Evolutionary conservation across 139 green algal species (phyloP), one percentile per base, ranked within the genome.

Genomic region (Chlamydomonas schloesseri): DNA sequence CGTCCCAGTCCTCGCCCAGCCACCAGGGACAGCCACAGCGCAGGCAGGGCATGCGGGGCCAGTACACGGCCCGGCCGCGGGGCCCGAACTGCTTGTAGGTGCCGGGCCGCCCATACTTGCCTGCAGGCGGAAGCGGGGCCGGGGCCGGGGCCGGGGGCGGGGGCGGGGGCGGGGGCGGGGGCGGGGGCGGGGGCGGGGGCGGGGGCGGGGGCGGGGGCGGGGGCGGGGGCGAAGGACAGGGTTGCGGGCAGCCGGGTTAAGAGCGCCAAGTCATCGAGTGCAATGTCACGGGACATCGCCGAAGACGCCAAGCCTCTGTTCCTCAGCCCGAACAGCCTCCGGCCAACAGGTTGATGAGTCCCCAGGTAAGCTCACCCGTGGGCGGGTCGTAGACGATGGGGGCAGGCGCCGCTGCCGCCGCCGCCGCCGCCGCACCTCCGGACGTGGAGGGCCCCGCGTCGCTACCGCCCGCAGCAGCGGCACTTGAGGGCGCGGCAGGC

Each of bases 1-100:
- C 95, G 81, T 97, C 90, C 96, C 96, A 98, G 73, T 97, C 95
- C 60, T 97, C 96, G 9, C 93, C 94, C 21, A 92, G 84, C 95
- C 95, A 98, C 96, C 96, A 98, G 20, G 95, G 94, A 82, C 94
- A 97, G 18, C 96, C 96, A 77, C 96, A 98, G 33, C 81, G 83
- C 86, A 97, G 86, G 84, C 90, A 95, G 13, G 92, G 92, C 92
- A 94, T 95, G 23, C 92, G 89, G 0, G 94, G 94, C 93, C 93
- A 95, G 83, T 85, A 93, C 64, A 89, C 68, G 55, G 80, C 87
- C n/a, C 78, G 88, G 18, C 83, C 88, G 9, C 64, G 53, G 0
- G 79, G 73, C 0, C 68, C 68, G 15, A 89, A 92, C 81, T 87
- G 76, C 55, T 71, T 53, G 55, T 60, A 87, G 73, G 81, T 68